Evolutionary conservation across 257 asterid genomes (phyloP).

Genomic region (Scutellaria galericulata): DNA sequence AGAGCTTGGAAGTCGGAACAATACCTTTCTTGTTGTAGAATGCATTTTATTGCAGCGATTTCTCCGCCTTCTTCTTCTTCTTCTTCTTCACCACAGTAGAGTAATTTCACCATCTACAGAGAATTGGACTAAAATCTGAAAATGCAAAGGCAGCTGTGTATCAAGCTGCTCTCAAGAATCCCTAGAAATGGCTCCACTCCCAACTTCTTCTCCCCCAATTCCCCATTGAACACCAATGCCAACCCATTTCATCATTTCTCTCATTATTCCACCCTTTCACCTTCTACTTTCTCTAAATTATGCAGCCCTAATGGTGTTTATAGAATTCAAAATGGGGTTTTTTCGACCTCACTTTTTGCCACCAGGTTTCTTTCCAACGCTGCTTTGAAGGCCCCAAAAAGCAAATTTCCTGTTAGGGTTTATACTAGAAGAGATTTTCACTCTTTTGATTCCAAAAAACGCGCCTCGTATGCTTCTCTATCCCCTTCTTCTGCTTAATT

Average conservation of each 20-base stretch:
- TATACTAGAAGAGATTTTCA: conserved; percentile 36
- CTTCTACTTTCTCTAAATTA: conserved; percentile 33
- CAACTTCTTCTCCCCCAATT: conserved; percentile 15
- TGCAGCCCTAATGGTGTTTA: conserved; percentile 32
- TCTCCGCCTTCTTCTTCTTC: too few species aligned
- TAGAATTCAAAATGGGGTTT: conserved; percentile 32
- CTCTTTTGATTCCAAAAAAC: conserved; percentile 49
- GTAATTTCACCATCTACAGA: too few species aligned
- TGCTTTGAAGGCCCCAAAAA: conserved; percentile 31
- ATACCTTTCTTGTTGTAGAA: too few species aligned
- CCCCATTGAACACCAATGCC: conserved; percentile 29
- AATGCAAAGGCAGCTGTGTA: conserved; percentile 48
- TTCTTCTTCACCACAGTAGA: too few species aligned
- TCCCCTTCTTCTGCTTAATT: neutral
- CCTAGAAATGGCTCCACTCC: conserved; percentile 31
- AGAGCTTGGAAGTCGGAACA: too few species aligned
- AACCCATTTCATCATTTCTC: conserved; percentile 33
- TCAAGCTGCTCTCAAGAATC: conserved; percentile 44
- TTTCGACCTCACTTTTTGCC: conserved; percentile 29
- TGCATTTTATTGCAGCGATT: too few species aligned
- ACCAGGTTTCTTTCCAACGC: conserved; percentile 34
- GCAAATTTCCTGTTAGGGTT: conserved; percentile 32
- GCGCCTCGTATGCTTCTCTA: conserved; percentile 44
- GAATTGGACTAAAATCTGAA: neutral
- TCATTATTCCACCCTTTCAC: conserved; percentile 37